A percentile compares a stretch with the other conserved stretches of the same genome.
Evolutionary conservation across 768 basidiomycete species (phyloP).

Genomic region (Mycena galericulata): DNA sequence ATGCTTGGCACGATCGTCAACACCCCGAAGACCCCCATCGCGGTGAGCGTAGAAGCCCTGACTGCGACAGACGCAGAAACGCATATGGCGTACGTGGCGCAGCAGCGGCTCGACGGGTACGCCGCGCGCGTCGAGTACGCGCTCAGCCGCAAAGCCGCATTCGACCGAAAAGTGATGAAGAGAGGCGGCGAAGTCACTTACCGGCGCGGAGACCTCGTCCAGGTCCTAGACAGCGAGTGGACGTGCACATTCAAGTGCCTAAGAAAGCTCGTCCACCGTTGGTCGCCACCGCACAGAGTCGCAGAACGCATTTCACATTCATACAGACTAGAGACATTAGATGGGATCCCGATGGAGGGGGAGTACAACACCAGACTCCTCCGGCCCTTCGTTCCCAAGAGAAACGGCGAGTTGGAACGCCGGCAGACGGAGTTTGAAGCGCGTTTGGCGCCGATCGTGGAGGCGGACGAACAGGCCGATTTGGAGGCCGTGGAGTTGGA

Average conservation of each 20-base stretch:
- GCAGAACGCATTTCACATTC: neutral
- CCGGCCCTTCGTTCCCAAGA: neutral
- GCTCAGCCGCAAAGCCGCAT: too few relatives aligned
- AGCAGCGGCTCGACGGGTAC: too few relatives aligned
- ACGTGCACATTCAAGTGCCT: neutral
- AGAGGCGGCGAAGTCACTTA: neutral
- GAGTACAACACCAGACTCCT: neutral
- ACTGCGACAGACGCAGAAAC: slow-evolving; percentile 13
- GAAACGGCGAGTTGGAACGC: neutral
- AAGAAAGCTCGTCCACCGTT: neutral
- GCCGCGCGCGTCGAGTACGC: too few relatives aligned
- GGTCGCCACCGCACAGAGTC: neutral
- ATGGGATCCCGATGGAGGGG: neutral
- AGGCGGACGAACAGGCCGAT: neutral
- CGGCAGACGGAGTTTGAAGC: neutral
- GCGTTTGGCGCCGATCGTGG: neutral
- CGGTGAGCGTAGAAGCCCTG: slow-evolving; percentile 31
- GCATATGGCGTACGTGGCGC: slow-evolving; percentile 37
- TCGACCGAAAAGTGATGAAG: neutral
- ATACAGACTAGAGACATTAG: neutral
- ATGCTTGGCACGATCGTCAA: neutral
- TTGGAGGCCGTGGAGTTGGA: neutral
- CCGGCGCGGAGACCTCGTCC: neutral
- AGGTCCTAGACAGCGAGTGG: neutral
- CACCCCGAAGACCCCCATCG: slow-evolving; percentile 5